Conservation (phyloP, 768 basidiomycete species). For the Pholiota molesta region DNA sequence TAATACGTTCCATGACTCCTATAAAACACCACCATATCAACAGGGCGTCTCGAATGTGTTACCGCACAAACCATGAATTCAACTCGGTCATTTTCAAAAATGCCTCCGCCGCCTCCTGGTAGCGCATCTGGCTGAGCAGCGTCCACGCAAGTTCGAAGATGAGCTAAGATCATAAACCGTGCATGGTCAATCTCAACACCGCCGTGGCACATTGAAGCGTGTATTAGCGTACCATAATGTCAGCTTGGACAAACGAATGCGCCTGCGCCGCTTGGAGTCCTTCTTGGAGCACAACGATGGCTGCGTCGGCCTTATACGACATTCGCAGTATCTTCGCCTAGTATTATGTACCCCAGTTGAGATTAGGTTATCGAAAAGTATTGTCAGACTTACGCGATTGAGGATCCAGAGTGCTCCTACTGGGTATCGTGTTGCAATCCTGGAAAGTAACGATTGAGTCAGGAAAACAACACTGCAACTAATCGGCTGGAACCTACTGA, state of each 20-base stretch:
- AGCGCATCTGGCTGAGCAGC: constrained; percentile 61
- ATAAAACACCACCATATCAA: background rate
- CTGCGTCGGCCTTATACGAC: constrained; percentile 62
- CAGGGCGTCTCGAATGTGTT: background rate
- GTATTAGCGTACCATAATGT: constrained; percentile 55
- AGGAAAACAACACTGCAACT: background rate
- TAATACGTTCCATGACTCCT: constrained; percentile 84
- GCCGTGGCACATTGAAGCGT: background rate
- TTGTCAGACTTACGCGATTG: constrained; percentile 51
- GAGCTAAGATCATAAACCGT: constrained; percentile 42
- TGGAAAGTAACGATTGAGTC: constrained; percentile 22
- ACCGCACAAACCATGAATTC: constrained; percentile 62
- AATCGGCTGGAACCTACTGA: constrained; percentile 41
- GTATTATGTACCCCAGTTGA: no score
- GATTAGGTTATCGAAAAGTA: background rate
- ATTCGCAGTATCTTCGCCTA: constrained; percentile 80
- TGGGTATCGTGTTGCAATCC: constrained; percentile 61
- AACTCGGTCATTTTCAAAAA: constrained; percentile 67
- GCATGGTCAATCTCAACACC: background rate
- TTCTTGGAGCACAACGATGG: constrained; percentile 61
- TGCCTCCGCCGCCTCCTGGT: constrained; percentile 67
- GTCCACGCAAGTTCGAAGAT: constrained; percentile 83
- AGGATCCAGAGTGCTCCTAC: constrained; percentile 74
- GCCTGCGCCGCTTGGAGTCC: constrained; percentile 58
- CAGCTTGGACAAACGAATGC: constrained; percentile 69